phyloP scores from a whole-genome alignment of 2,329 filamentous ascomycete species.

The Ophiostoma ips region DNA sequence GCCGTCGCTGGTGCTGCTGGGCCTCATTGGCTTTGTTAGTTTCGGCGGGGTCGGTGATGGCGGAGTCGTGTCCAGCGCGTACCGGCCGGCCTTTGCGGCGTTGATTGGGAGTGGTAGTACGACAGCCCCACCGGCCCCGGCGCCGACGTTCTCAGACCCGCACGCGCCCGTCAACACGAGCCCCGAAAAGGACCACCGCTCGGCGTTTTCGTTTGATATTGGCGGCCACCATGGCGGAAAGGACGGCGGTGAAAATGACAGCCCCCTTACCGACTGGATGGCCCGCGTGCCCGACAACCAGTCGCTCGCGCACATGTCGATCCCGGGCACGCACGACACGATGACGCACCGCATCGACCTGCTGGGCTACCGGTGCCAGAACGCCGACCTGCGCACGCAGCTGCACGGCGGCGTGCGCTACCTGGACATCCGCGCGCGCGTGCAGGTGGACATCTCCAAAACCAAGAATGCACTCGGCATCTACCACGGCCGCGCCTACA shows the following conservation, averaged over 20 bases:
- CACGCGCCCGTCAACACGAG: neutral
- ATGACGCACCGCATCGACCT: conserved; percentile 31
- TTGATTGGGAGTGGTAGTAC: neutral
- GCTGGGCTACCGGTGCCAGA: conserved; percentile 31
- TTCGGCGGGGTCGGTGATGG: neutral
- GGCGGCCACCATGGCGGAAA: conserved; percentile 10
- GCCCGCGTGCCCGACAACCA: conserved; percentile 25
- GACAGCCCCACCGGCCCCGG: neutral
- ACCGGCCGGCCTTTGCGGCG: neutral
- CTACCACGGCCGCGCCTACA: conserved; percentile 32
- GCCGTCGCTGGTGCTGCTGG: neutral
- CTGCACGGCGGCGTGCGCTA: conserved; percentile 33
- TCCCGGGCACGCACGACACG: conserved; percentile 40
- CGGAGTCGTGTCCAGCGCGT: too few species aligned
- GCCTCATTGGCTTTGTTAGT: neutral
- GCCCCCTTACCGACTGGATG: conserved; percentile 27
- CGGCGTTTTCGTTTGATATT: conserved; percentile 29
- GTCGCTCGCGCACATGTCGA: conserved; percentile 29
- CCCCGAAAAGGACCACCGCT: conserved; percentile 11
- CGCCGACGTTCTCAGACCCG: neutral
- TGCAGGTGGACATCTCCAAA: conserved; percentile 13
- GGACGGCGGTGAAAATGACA: too few species aligned
- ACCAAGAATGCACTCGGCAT: conserved; percentile 24
- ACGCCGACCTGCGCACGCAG: conserved; percentile 29
- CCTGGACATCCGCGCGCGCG: conserved; percentile 33